Conservation (phyloP, 108 stramenopile genomes). For the Fragilariopsis cylindrus region DNA sequence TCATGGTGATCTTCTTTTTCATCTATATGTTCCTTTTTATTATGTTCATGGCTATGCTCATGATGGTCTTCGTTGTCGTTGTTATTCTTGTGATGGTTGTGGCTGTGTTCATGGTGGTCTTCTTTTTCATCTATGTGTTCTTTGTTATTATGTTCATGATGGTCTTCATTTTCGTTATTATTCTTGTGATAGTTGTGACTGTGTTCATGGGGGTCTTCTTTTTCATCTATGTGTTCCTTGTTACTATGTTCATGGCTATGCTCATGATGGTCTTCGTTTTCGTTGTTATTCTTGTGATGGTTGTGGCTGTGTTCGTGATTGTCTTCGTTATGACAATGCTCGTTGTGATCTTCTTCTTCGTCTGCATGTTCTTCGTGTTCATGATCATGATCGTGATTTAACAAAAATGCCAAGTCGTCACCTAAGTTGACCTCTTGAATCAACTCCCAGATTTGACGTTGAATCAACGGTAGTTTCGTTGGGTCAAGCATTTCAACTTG, state of each 20-base stretch:
- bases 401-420: slow-evolving; percentile 10
- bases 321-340: too few relatives aligned
- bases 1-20: background rate
- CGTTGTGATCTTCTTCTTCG: slow-evolving; percentile 8
- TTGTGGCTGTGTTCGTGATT: too few relatives aligned
- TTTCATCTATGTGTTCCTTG: background rate
- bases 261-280: too few relatives aligned
- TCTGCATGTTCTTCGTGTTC: background rate
- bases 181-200: background rate
- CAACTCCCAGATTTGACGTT: slow-evolving; percentile 10
- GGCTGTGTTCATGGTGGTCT: background rate
- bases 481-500: slow-evolving; percentile 20
- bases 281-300: too few relatives aligned
- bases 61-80: background rate
- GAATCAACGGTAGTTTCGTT: background rate
- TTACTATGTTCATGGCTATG: too few relatives aligned
- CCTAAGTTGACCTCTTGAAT: slow-evolving; percentile 5
- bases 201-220: background rate
- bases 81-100: background rate
- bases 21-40: background rate
- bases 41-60: background rate
- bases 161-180: background rate
- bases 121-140: background rate
- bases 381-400: background rate
- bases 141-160: background rate